Base-by-base conservation (phyloP, 202 grass and related monocot genomes). In the Zoysia matrella region DNA sequence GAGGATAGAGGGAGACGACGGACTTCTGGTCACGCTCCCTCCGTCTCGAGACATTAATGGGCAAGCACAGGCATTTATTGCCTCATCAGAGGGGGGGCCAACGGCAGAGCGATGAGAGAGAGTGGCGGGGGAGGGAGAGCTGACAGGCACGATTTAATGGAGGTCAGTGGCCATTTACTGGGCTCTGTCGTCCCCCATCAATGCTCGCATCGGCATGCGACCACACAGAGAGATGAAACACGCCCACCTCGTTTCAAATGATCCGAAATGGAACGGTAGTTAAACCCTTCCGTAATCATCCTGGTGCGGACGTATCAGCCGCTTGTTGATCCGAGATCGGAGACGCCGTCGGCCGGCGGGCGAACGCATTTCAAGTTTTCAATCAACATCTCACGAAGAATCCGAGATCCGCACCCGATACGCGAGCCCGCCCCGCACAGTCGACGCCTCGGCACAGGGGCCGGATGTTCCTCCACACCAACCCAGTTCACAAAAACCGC, bases 61-160 rank as follows among this genome's bases (percentile, higher is more conserved):
- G 87, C 74, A 65, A 66, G 84, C 84, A 67, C 73, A 85, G 87
- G 72, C 85, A 88, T 90, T 92, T 61, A 92, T 84, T 79, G 79
- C 67, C 44, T 40, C 51, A 52, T 67, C 52, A 73, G 83, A 77
- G 74, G 74, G 69, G 1, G 7, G 22, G n/a, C 16, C 58, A 16
- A 36, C 18, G 36, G 58, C n/a, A 60, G 22, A 71, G 65, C 47
- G 41, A 61, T 2, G 39, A 18, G 47, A 8, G 8, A 52, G 18
- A 15, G 61, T 56, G 49, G 72, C 39, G 46, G 16, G 69, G 58
- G 83, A 52, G 65, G 49, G 72, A 41, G 66, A 64, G 84, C 71
- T 84, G 83, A 80, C 87, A 82, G 81, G 84, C 81, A 72, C 77
- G 75, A 61, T 75, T 92, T 87, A 92, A 85, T 92, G 87, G 69